Conservation (phyloP, 495 filamentous ascomycete species). For the Neurospora terricola region DNA sequence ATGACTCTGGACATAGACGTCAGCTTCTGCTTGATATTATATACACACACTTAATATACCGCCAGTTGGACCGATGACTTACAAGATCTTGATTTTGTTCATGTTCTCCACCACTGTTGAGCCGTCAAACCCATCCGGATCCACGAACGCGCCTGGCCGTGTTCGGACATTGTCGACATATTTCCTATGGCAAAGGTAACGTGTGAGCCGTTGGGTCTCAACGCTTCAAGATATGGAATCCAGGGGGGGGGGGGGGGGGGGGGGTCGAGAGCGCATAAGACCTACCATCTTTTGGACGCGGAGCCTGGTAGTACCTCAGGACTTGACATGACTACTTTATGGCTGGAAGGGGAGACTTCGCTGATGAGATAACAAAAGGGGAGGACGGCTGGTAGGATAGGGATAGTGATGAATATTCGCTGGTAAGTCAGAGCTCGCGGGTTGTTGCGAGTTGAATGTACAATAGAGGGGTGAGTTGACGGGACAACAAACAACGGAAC, state of each 20-base stretch:
- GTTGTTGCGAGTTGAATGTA: not conserved
- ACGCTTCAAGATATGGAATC: not conserved
- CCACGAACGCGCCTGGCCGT: conserved; percentile 68
- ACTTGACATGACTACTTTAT: conserved; percentile 21
- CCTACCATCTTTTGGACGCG: conserved; percentile 21
- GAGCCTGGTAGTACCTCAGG: conserved; percentile 14
- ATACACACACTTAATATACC: not conserved
- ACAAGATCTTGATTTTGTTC: conserved; percentile 32
- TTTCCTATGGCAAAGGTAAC: conserved; percentile 37
- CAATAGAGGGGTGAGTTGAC: not conserved
- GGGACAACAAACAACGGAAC: not conserved
- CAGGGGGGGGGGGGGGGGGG: not conserved
- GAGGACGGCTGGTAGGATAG: not conserved
- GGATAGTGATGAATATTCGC: not conserved
- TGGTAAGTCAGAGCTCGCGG: not conserved
- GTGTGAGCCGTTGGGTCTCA: not conserved
- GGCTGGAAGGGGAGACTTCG: conserved; percentile 9
- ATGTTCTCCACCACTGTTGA: conserved; percentile 52
- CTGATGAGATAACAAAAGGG: not conserved
- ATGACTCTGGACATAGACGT: conserved; percentile 8
- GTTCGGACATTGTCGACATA: conserved; percentile 70
- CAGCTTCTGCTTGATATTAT: not conserved
- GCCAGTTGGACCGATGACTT: not conserved
- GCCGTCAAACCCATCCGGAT: conserved; percentile 56
- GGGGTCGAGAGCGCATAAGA: not conserved